Conservation (phyloP, 2,329 filamentous ascomycete genomes). For the Escovopsis sp. region DNA sequence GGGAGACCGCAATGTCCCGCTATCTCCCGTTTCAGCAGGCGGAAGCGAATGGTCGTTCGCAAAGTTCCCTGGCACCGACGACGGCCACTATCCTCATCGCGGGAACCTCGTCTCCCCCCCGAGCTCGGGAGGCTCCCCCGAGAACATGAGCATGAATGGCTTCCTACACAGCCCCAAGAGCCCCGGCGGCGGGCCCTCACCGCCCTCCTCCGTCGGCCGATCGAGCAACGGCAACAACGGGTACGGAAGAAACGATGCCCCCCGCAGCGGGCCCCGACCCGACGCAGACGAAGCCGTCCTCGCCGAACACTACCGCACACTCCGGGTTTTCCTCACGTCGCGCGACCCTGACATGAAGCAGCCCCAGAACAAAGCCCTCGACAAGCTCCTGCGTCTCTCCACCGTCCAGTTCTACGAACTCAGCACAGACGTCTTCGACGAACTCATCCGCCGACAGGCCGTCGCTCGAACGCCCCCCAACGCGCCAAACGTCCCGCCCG, state of each 20-base stretch:
- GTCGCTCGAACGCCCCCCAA: constrained; percentile 38
- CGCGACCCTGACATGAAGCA: constrained; percentile 61
- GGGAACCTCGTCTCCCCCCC: constrained; percentile 53
- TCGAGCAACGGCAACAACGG: constrained; percentile 67
- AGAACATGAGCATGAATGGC: constrained; percentile 42
- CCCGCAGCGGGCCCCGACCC: constrained; percentile 43
- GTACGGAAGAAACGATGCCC: constrained; percentile 51
- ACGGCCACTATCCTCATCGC: constrained; percentile 37
- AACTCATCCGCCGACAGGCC: constrained; percentile 74
- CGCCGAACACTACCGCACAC: constrained; percentile 64
- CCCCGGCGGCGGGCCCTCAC: constrained; percentile 54
- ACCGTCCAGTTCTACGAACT: constrained; percentile 92
- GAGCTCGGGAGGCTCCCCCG: constrained; percentile 46
- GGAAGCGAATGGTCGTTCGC: constrained; percentile 70
- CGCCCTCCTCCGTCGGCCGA: constrained; percentile 72
- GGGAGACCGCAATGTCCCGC: constrained; percentile 52
- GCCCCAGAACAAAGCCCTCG: constrained; percentile 75
- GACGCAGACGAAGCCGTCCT: constrained; percentile 44
- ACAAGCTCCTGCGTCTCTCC: constrained; percentile 83
- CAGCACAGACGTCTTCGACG: constrained; percentile 94
- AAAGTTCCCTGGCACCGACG: constrained; percentile 45
- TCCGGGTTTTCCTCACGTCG: constrained; percentile 63
- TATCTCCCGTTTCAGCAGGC: constrained; percentile 70
- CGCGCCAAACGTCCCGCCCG: constrained; percentile 41
- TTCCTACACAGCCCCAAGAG: constrained; percentile 41